Base-by-base conservation (phyloP, 345 rosid species). In the Syzygium jambos region DNA sequence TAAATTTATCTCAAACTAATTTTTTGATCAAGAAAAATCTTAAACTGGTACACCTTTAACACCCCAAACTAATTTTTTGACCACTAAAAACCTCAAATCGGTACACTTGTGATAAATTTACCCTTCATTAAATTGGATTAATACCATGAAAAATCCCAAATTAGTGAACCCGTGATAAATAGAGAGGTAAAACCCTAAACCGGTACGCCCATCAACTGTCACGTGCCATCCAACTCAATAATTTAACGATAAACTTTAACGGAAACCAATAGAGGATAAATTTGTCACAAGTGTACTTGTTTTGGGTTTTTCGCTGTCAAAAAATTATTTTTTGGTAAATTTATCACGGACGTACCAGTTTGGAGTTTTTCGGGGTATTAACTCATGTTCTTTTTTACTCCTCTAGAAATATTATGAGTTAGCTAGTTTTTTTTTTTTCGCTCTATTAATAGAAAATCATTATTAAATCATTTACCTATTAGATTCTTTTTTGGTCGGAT, bases 181-280 rank as follows among this genome's bases (percentile, higher is more conserved):
- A 0, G 0, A 57, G 0, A 0, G 15, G 27, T 57, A 57, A 57
- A 57, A 57, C 0, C 0, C 11, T 4, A 51, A 59, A 59, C 27
- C 2, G 6, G 5, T 59, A 59, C 11, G 11, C 1, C 0, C 0
- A 0, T 11, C 1, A 11, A 0, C 11, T 2, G 0, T 1, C 14
- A 11, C 3, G 12, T 0, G 0, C 0, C 27, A 59, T 25, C 3
- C 27, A 25, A 11, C 15, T 57, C 0, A 25, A 10, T 10, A 57
- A 57, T 11, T 11, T 59, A n/a, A 59, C 0, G 1, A 0, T 59
- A 5, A 1, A 27, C 5, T 13, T 11, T 59, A 11, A 27, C 2
- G 0, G 1, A 11, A 11, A 59, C 16, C 11, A 27, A 59, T 0
- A 0, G 3, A 11, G 3, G 0, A 0, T 59, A 5, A 25, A 25